Conservation (phyloP, 805 yeast genomes). For the Suhomyces sp. region DNA sequence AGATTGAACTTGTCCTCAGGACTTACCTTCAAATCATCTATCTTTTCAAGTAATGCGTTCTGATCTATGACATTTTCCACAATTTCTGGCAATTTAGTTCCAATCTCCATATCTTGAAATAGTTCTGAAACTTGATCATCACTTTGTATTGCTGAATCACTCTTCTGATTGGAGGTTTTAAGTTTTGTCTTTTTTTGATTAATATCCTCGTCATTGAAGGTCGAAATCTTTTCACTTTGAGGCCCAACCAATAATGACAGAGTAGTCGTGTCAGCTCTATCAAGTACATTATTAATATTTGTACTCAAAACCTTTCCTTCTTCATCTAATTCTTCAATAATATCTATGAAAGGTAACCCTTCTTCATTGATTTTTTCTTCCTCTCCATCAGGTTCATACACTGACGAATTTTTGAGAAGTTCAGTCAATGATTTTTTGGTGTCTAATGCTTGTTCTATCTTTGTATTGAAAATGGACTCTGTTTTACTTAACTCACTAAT, state of each 20-base stretch:
- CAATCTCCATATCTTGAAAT: slow-evolving; percentile 39
- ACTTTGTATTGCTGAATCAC: too few species aligned
- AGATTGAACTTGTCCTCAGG: slow-evolving; percentile 29
- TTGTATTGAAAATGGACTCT: slow-evolving; percentile 37
- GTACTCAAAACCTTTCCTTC: slow-evolving; percentile 62
- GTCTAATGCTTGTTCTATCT: slow-evolving; percentile 39
- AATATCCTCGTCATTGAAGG: too few species aligned
- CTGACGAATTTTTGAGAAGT: slow-evolving; percentile 12
- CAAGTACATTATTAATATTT: slow-evolving; percentile 26
- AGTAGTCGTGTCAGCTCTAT: too few species aligned
- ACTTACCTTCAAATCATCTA: slow-evolving; percentile 25
- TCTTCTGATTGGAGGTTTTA: too few species aligned
- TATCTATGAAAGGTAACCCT: slow-evolving; percentile 72
- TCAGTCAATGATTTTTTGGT: slow-evolving; percentile 26
- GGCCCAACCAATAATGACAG: too few species aligned
- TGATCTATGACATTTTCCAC: slow-evolving; percentile 17
- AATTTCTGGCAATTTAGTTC: too few species aligned
- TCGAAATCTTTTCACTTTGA: too few species aligned
- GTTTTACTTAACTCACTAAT: slow-evolving; percentile 33
- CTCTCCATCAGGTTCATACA: slow-evolving; percentile 12
- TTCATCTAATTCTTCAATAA: slow-evolving; percentile 75
- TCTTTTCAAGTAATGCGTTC: slow-evolving; percentile 22
- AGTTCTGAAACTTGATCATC: slow-evolving; percentile 28
- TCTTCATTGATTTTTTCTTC: slow-evolving; percentile 35
- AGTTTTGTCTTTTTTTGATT: too few species aligned